phyloP scores from a whole-genome alignment of 768 basidiomycete species.

The Tulasnella sp. region DNA sequence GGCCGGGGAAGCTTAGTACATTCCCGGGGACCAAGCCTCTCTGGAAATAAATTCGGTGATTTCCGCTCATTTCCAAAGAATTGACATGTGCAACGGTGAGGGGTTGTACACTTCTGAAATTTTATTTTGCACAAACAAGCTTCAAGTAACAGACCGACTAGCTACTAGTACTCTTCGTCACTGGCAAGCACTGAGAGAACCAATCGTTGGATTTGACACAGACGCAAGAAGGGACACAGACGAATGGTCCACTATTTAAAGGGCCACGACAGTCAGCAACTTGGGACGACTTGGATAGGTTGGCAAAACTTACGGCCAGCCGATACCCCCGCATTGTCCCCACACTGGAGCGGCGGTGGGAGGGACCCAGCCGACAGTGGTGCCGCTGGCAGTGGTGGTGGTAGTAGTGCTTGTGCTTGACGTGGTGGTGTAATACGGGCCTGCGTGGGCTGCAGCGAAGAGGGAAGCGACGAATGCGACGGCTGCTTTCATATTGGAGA shows the following conservation, averaged over 20 bases:
- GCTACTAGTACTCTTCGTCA: no score
- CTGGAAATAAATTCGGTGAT: no score
- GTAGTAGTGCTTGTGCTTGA: no score
- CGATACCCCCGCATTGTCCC: background rate
- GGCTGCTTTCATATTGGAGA: constrained; percentile 17
- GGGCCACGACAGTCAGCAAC: constrained; percentile 18
- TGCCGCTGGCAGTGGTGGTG: no score
- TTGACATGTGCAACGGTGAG: background rate
- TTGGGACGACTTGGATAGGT: background rate
- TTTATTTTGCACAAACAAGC: background rate
- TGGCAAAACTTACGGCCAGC: background rate
- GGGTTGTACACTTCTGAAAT: background rate
- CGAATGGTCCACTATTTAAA: constrained; percentile 34
- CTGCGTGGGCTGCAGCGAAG: constrained; percentile 49
- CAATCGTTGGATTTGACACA: constrained; percentile 23
- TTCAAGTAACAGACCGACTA: background rate
- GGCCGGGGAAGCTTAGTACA: no score
- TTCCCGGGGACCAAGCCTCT: no score
- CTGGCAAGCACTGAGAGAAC: constrained; percentile 35
- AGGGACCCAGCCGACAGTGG: no score
- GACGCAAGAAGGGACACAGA: constrained; percentile 10
- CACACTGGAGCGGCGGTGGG: no score
- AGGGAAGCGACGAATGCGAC: constrained; percentile 37
- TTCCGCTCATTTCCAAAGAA: no score
- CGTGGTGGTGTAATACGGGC: no score